Percentiles rank a stretch among this genome's conserved stretches.
Evolutionary conservation across 768 basidiomycete genomes (phyloP).

Genomic region (Favolaschia claudopus): DNA sequence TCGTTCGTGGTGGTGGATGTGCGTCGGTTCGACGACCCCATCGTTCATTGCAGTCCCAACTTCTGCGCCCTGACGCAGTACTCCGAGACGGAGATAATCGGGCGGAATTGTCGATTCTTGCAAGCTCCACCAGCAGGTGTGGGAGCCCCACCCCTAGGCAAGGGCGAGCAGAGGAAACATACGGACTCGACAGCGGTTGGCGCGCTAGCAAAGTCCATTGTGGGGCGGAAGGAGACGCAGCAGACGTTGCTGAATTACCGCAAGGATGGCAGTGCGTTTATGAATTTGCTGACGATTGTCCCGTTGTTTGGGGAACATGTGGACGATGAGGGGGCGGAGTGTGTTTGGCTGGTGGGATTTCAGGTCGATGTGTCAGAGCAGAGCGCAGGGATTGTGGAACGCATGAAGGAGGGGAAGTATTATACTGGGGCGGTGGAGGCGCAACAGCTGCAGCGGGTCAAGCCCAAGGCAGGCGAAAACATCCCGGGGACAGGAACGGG

Average conservation of each 20-base stretch:
- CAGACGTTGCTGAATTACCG: constrained; percentile 87
- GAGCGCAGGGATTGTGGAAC: constrained; percentile 83
- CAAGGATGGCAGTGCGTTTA: constrained; percentile 84
- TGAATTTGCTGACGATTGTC: constrained; percentile 92
- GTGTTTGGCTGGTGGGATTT: constrained; percentile 92
- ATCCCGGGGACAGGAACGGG: not conserved
- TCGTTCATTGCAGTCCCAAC: constrained; percentile 89
- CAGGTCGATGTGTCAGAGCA: constrained; percentile 93
- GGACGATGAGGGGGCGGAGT: constrained; percentile 61
- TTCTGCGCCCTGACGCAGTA: constrained; percentile 86
- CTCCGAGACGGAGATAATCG: constrained; percentile 76
- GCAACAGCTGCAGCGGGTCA: not conserved
- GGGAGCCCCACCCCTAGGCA: not conserved
- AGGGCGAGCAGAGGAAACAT: constrained; percentile 56
- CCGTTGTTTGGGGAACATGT: constrained; percentile 75
- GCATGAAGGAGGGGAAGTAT: constrained; percentile 71
- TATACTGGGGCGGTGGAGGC: constrained; percentile 1
- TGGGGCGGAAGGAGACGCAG: constrained; percentile 88
- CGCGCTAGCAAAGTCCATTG: constrained; percentile 69
- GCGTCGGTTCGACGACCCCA: constrained; percentile 80
- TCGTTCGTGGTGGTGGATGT: constrained; percentile 93
- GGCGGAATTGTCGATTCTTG: constrained; percentile 90
- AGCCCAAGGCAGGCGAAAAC: constrained; percentile 2
- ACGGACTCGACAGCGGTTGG: constrained; percentile 69
- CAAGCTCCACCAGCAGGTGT: constrained; percentile 64